Evolutionary conservation across 768 basidiomycete species (phyloP).

Genomic region (Rubroboletus pulcherrimus): DNA sequence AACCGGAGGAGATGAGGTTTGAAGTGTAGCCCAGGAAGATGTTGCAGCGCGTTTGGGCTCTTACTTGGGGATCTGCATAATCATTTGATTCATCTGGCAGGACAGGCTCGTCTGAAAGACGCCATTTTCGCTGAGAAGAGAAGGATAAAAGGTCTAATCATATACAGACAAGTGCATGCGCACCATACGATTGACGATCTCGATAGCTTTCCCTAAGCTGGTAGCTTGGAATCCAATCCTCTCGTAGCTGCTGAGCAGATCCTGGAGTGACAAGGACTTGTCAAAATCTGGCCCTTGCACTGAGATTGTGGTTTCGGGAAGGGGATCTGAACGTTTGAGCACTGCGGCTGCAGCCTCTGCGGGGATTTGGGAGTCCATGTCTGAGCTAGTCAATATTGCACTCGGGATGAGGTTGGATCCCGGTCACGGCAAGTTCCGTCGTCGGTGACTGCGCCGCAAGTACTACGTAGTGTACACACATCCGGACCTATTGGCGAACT

Average conservation of each 20-base stretch:
- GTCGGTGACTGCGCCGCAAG: slow-evolving; percentile 1
- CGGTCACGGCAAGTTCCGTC: slow-evolving; percentile 28
- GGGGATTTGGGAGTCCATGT: slow-evolving; percentile 39
- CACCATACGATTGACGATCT: slow-evolving; percentile 93
- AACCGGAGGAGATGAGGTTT: slow-evolving; percentile 95
- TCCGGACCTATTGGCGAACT: neutral
- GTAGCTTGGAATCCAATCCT: slow-evolving; percentile 98
- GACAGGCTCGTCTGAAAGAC: slow-evolving; percentile 81
- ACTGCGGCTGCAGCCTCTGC: slow-evolving; percentile 68
- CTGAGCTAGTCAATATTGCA: neutral
- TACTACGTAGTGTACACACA: neutral
- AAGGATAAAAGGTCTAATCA: neutral
- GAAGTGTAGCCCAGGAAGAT: slow-evolving; percentile 98
- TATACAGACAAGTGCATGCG: slow-evolving; percentile 2
- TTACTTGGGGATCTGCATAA: slow-evolving; percentile 52
- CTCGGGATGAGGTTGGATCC: neutral
- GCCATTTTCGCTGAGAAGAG: slow-evolving; percentile 69
- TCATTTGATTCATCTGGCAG: slow-evolving; percentile 68
- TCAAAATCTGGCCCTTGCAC: slow-evolving; percentile 91
- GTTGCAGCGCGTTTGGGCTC: slow-evolving; percentile 71
- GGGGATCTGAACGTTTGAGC: slow-evolving; percentile 67
- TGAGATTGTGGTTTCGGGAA: slow-evolving; percentile 59
- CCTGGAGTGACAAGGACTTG: slow-evolving; percentile 55
- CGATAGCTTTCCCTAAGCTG: slow-evolving; percentile 81
- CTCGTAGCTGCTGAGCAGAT: slow-evolving; percentile 75